phyloP scores from a whole-genome alignment of 2,329 filamentous ascomycete species.

The Thyridium curvatum region DNA sequence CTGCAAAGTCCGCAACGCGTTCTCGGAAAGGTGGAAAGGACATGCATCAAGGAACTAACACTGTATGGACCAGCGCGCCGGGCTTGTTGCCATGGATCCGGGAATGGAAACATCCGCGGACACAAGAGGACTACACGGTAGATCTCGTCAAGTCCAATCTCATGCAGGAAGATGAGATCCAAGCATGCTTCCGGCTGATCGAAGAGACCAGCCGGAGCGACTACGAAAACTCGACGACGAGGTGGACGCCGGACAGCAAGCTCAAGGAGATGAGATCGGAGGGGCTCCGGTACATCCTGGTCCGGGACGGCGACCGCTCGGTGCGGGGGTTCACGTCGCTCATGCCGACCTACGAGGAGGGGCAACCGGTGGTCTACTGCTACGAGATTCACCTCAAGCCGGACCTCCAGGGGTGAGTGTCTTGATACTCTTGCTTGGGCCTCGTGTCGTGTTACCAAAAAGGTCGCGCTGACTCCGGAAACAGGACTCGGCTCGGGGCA shows the following conservation, averaged over 20 bases:
- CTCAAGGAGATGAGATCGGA: constrained; percentile 60
- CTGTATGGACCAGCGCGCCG: neutral
- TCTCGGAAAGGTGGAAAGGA: too few species aligned
- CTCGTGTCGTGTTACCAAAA: neutral
- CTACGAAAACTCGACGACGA: constrained; percentile 55
- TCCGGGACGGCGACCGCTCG: constrained; percentile 28
- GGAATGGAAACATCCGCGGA: constrained; percentile 46
- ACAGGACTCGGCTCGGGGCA: constrained; percentile 56
- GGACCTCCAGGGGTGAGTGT: constrained; percentile 44
- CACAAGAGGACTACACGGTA: constrained; percentile 32
- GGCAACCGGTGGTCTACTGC: constrained; percentile 63
- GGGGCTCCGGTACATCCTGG: constrained; percentile 63
- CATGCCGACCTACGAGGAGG: constrained; percentile 65
- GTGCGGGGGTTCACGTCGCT: constrained; percentile 57
- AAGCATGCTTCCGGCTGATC: constrained; percentile 50
- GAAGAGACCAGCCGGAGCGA: constrained; percentile 56
- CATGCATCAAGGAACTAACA: neutral
- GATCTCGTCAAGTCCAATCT: constrained; percentile 30
- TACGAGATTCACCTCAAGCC: constrained; percentile 69
- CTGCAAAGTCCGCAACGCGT: too few species aligned
- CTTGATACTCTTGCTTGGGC: neutral
- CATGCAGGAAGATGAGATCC: constrained; percentile 38
- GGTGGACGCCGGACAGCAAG: constrained; percentile 60
- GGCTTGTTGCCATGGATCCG: constrained; percentile 14
- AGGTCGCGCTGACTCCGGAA: neutral